Evolutionary conservation across 768 basidiomycete species (phyloP), one percentile per base, ranked within the genome.

Genomic region (Symmetrospora coprosmae): DNA sequence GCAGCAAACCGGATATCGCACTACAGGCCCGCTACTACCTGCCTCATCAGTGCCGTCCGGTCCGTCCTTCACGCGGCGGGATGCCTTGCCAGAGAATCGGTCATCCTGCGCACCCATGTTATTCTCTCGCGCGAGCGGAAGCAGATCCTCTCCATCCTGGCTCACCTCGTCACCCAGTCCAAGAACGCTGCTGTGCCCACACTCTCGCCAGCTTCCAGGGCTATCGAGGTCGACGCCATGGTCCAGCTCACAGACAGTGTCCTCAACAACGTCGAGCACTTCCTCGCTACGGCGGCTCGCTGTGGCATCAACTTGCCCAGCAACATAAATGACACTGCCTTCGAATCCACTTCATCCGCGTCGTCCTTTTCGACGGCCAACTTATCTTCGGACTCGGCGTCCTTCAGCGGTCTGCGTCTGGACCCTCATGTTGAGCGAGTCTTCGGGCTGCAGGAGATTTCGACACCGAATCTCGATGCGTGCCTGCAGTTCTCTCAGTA

Each of bases 11-110:
- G 86, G 45, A 74, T 80, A 27, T 74, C 82, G 2, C 92, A 97
- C 73, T 91, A 88, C 67, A 87, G 90, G 68, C 90, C 92, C 5
- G 85, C 89, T 2, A 87, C 91, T 0, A 91, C 90, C 14, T 90
- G 68, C 72, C 85, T 97, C 62, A 90, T 99, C 66, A 89, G 88
- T 13, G 87, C 86, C 53, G 88, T 97, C 46, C 84, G 91, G 31
- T 81, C 83, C 28, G 84, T 92, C 17, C 78, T 99, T 41, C 80
- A 82, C 28, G 80, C 84, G 11, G 82, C 87, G 16, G 85, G 85
- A 60, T 91, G 87, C 56, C 77, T 94, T 23, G 81, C 82, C 38
- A 83, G 87, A 43, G 87, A 92, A 64, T 84, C 87, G 0, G 77
- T 78, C 0, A 73, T 85, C 21, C 78, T 99, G 19, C 80, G 78